Evolutionary conservation across 805 yeast species (phyloP).

Genomic region (Diddensiella santjacobensis): DNA sequence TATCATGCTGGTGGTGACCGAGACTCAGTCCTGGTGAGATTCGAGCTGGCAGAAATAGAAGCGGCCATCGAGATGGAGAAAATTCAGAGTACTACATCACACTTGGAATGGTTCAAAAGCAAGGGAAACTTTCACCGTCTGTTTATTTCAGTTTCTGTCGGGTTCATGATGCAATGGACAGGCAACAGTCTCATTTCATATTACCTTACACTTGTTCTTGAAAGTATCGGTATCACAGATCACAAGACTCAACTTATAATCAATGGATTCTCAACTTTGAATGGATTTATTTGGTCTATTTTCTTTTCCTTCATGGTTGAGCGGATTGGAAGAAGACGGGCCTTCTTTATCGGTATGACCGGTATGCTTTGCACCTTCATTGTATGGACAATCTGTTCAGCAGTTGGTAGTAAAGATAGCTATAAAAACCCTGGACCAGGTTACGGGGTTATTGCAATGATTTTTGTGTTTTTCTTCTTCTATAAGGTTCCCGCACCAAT

Average conservation of each 20-base stretch:
- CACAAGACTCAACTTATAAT: constrained; percentile 6
- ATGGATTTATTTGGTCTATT: constrained; percentile 4
- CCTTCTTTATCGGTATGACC: constrained; percentile 13
- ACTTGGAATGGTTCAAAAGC: constrained; percentile 20
- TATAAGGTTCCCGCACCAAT: constrained; percentile 92
- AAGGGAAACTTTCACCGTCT: constrained; percentile 17
- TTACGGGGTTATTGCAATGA: constrained; percentile 39
- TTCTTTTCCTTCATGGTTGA: constrained; percentile 23
- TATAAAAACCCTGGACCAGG: constrained; percentile 1
- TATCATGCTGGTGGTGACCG: constrained; percentile 30
- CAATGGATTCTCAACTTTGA: constrained; percentile 9
- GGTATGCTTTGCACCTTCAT: constrained; percentile 16
- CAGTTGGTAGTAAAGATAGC: neutral
- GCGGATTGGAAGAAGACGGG: constrained; percentile 13
- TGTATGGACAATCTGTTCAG: constrained; percentile 6
- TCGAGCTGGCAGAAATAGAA: constrained; percentile 13
- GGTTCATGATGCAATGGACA: constrained; percentile 7
- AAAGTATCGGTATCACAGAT: constrained; percentile 49
- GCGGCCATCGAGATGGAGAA: constrained; percentile 13
- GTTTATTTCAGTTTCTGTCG: constrained; percentile 8
- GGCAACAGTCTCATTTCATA: constrained; percentile 29
- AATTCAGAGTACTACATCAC: constrained; percentile 1
- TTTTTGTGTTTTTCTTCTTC: constrained; percentile 65
- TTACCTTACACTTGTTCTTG: constrained; percentile 47
- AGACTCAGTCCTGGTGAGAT: constrained; percentile 11